Percentiles rank a stretch among this genome's conserved stretches.
Conservation (phyloP, 2,329 filamentous ascomycete genomes). For the Mycocentrospora acerina region DNA sequence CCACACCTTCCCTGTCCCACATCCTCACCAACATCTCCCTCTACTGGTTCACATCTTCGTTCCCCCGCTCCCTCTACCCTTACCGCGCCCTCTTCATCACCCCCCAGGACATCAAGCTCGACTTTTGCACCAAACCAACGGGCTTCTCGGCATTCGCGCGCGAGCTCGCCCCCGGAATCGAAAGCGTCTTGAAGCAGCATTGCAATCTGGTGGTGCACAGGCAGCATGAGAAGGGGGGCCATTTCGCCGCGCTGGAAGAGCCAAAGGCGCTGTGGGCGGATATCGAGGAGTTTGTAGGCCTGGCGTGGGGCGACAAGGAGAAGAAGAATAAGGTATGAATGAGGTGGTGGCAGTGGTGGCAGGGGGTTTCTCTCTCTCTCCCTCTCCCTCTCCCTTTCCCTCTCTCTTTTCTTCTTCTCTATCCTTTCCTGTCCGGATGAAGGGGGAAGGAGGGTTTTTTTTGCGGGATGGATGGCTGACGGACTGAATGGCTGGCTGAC, state of each 20-base stretch:
- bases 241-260: constrained; percentile 56
- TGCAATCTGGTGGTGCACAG: constrained; percentile 43
- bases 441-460: too few relatives aligned
- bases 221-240: constrained; percentile 52
- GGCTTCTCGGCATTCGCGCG: constrained; percentile 49
- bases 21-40: constrained; percentile 57
- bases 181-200: constrained; percentile 39
- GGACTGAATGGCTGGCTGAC: too few relatives aligned
- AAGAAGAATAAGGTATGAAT: constrained; percentile 27
- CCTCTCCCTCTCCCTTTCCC: too few relatives aligned
- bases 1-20: constrained; percentile 38
- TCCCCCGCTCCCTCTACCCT: constrained; percentile 52
- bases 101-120: constrained; percentile 11
- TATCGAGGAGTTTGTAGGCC: constrained; percentile 48
- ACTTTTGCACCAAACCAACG: constrained; percentile 38
- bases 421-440: too few relatives aligned
- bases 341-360: too few relatives aligned
- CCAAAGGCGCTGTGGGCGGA: constrained; percentile 48
- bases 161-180: constrained; percentile 45
- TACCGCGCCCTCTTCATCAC: constrained; percentile 40
- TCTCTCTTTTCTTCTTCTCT: too few relatives aligned
- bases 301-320: too few relatives aligned
- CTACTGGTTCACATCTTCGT: constrained; percentile 57
- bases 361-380: too few relatives aligned
- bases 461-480: too few relatives aligned